A percentile compares a stretch with the other conserved stretches of the same genome.
Evolutionary conservation across 2,329 filamentous ascomycete species (phyloP).

Genomic region (Tympanopsis confertula): DNA sequence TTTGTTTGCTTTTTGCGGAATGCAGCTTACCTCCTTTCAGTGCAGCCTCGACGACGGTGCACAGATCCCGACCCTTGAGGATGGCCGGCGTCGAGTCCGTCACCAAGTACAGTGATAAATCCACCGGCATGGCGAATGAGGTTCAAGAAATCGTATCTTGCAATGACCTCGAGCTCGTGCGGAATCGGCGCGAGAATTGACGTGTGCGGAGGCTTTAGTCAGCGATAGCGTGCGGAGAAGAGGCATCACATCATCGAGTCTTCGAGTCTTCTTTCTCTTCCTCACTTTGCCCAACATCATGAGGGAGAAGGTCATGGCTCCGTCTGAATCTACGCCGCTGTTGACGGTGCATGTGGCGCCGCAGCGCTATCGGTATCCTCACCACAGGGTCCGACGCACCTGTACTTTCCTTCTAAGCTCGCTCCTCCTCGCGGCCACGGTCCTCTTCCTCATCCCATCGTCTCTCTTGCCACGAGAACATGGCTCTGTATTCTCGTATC

Average conservation of each 20-base stretch:
- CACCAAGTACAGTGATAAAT: constrained; percentile 81
- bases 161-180: no score
- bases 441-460: constrained; percentile 26
- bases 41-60: constrained; percentile 62
- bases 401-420: constrained; percentile 24
- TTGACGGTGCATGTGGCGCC: constrained; percentile 23
- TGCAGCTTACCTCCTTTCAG: constrained; percentile 59
- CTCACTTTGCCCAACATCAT: no score
- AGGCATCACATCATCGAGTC: no score
- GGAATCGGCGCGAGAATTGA: no score
- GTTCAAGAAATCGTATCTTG: no score
- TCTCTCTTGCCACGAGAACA: constrained; percentile 21
- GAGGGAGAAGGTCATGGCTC: constrained; percentile 13
- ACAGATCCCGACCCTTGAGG: constrained; percentile 60
- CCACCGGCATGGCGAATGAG: constrained; percentile 29
- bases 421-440: constrained; percentile 20
- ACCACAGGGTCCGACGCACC: constrained; percentile 24
- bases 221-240: no score
- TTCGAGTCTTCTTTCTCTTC: no score
- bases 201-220: no score
- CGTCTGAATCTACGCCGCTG: constrained; percentile 25
- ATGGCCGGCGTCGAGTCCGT: constrained; percentile 85
- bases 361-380: constrained; percentile 24
- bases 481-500: neutral
- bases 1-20: no score